A percentile compares a stretch with the other conserved stretches of the same genome.
Conservation (phyloP, 768 basidiomycete species). For the Candolleomyces eurysporus region DNA sequence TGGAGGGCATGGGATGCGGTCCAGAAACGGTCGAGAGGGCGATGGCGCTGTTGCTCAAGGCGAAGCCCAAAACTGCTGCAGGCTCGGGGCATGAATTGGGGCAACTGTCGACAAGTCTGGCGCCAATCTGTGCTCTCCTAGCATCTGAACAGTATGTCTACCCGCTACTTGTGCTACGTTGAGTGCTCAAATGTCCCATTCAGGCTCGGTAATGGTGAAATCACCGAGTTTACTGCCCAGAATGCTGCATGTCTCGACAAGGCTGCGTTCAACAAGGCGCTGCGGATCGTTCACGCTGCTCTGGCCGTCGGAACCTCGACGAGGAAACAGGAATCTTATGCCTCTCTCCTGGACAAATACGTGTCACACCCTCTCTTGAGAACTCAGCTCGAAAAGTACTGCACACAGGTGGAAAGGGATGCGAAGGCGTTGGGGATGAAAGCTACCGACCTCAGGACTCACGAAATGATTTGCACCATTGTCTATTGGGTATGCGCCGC, state of each 20-base stretch:
- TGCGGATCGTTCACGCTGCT: not conserved
- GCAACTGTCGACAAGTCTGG: no score
- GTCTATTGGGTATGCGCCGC: conserved; percentile 3
- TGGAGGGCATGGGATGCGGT: no score
- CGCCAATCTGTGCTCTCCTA: no score
- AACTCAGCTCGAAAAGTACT: not conserved
- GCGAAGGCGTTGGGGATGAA: not conserved
- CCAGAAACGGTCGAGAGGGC: no score
- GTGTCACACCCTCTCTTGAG: not conserved
- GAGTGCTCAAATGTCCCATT: no score
- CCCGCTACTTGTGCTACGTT: no score
- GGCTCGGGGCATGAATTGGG: no score
- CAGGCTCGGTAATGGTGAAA: not conserved
- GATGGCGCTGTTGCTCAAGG: no score
- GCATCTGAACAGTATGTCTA: no score
- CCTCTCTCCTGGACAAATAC: not conserved
- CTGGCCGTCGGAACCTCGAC: not conserved
- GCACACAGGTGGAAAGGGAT: not conserved
- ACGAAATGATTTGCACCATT: not conserved
- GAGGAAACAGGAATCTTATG: not conserved
- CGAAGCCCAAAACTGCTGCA: no score
- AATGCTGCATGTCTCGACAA: not conserved
- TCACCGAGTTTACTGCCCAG: not conserved
- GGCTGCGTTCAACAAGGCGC: not conserved
- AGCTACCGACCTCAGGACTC: not conserved